phyloP scores from a whole-genome alignment of 352 stramenopile species.

The Globisporangium acanthophoron region DNA sequence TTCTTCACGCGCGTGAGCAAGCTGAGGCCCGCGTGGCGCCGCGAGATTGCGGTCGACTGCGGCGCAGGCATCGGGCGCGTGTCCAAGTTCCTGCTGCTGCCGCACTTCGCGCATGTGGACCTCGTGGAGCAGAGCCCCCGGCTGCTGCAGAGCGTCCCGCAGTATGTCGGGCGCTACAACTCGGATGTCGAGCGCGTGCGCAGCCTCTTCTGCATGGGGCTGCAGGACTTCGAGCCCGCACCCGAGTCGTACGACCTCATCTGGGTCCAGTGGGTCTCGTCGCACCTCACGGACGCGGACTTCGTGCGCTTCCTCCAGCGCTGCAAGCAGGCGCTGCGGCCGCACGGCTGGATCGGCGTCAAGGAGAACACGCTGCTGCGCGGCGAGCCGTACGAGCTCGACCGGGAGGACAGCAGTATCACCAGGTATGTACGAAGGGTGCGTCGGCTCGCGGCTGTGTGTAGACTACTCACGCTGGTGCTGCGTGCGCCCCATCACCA shows the following conservation, averaged over 20 bases:
- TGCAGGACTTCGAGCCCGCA: constrained; percentile 88
- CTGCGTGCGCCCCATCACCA: not conserved
- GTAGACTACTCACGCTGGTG: not conserved
- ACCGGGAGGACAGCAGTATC: constrained; percentile 93
- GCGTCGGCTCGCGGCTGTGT: not conserved
- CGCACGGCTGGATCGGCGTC: constrained; percentile 55
- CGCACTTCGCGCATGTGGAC: constrained; percentile 86
- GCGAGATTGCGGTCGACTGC: constrained; percentile 62
- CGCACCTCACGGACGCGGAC: constrained; percentile 94
- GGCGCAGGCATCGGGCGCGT: constrained; percentile 93
- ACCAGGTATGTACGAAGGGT: constrained; percentile 47
- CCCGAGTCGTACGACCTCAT: constrained; percentile 90
- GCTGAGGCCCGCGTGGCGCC: constrained; percentile 40
- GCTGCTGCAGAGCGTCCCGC: constrained; percentile 81
- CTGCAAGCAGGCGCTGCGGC: constrained; percentile 65
- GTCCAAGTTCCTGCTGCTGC: constrained; percentile 91
- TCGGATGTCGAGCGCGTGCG: constrained; percentile 32
- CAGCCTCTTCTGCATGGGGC: constrained; percentile 86
- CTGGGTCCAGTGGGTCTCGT: constrained; percentile 97
- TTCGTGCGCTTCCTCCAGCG: constrained; percentile 90
- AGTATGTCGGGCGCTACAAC: constrained; percentile 74
- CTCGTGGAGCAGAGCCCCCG: constrained; percentile 93
- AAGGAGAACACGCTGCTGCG: constrained; percentile 91
- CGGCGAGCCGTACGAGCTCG: constrained; percentile 84
- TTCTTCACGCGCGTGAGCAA: constrained; percentile 47